Evolutionary conservation across 805 yeast genomes (phyloP).

Genomic region (Wickerhamomyces chambardii): DNA sequence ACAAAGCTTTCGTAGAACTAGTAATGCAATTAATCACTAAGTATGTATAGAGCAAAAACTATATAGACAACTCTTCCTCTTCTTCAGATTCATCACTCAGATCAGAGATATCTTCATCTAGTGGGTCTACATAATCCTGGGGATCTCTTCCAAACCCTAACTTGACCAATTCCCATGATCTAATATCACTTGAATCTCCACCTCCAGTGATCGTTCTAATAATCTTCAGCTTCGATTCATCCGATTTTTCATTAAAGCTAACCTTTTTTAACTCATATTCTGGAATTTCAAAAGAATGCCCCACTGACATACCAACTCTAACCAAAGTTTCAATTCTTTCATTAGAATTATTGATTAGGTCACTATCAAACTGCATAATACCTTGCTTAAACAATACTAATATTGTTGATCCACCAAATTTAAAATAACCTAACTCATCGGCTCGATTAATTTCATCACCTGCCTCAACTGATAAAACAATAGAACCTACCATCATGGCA

Average conservation of each 20-base stretch:
- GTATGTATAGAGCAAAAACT: no score
- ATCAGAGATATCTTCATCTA: no score
- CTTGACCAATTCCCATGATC: slow-evolving; percentile 18
- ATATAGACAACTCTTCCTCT: not conserved
- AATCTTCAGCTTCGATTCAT: slow-evolving; percentile 36
- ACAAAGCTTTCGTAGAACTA: no score
- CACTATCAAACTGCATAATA: slow-evolving; percentile 58
- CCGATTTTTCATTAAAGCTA: slow-evolving; percentile 36
- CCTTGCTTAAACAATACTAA: slow-evolving; percentile 51
- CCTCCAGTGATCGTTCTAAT: slow-evolving; percentile 55
- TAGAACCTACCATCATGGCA: slow-evolving; percentile 98
- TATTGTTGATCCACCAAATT: slow-evolving; percentile 93
- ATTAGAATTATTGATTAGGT: slow-evolving; percentile 57
- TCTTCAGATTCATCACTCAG: slow-evolving; percentile 2
- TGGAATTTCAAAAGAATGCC: slow-evolving; percentile 46
- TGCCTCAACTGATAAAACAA: slow-evolving; percentile 54
- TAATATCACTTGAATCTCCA: slow-evolving; percentile 9
- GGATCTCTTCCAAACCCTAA: not conserved
- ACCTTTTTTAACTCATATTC: slow-evolving; percentile 42
- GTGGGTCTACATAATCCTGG: slow-evolving; percentile 8
- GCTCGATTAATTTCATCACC: slow-evolving; percentile 56
- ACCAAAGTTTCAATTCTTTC: slow-evolving; percentile 75
- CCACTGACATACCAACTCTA: slow-evolving; percentile 87
- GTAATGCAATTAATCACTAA: no score
- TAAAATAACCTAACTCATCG: slow-evolving; percentile 88